Percentiles rank a stretch among this genome's conserved stretches.
phyloP scores from a whole-genome alignment of 1,139 yeast genomes.

The Candida sp. region DNA sequence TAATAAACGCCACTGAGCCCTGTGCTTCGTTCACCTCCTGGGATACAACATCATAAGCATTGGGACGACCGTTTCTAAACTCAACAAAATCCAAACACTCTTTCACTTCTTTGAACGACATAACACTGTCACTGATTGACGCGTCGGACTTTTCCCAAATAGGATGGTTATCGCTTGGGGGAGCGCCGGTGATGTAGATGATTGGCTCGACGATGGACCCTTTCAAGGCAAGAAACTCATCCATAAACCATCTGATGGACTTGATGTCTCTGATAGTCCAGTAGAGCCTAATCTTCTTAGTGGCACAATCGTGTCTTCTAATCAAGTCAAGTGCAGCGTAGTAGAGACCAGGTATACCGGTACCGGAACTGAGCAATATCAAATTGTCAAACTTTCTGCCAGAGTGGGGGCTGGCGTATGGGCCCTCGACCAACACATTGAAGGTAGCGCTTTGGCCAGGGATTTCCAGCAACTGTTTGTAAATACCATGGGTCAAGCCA shows the following conservation, averaged over 20 bases:
- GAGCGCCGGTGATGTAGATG: slow-evolving; percentile 30
- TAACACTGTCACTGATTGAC: neutral
- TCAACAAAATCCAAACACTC: slow-evolving; percentile 29
- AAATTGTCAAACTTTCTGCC: slow-evolving; percentile 24
- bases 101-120: slow-evolving; percentile 4
- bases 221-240: slow-evolving; percentile 28
- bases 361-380: slow-evolving; percentile 32
- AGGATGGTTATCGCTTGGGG: neutral
- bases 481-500: slow-evolving; percentile 45
- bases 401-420: slow-evolving; percentile 25
- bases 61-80: slow-evolving; percentile 46
- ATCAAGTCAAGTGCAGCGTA: slow-evolving; percentile 32
- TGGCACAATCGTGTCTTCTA: slow-evolving; percentile 6
- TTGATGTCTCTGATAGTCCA: slow-evolving; percentile 53
- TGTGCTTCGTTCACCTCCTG: slow-evolving; percentile 32
- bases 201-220: slow-evolving; percentile 37
- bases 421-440: slow-evolving; percentile 30
- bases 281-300: slow-evolving; percentile 37
- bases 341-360: slow-evolving; percentile 36
- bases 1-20: slow-evolving; percentile 40
- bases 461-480: slow-evolving; percentile 19
- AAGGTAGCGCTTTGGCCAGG: slow-evolving; percentile 14
- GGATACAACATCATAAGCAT: slow-evolving; percentile 28
- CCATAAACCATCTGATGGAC: slow-evolving; percentile 33
- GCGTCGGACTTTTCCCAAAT: neutral